Base-by-base conservation (phyloP, 2,329 filamentous ascomycete genomes). In the Sarocladium brachiariae region DNA sequence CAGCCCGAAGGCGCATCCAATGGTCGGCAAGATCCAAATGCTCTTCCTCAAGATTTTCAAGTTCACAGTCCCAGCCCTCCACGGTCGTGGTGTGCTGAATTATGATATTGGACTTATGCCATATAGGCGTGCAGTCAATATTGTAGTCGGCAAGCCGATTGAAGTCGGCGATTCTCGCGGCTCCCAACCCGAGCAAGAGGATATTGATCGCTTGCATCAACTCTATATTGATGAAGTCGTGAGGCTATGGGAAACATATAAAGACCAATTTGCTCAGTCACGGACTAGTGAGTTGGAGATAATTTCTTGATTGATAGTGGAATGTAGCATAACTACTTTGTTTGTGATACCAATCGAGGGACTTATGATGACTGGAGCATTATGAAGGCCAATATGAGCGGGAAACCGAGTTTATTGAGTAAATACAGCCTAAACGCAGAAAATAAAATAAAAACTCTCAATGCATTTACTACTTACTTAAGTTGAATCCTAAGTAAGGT, bases 51-150 rank as follows among this genome's bases (percentile, higher is more conserved):
- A 86, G 58, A 73, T 86, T 5, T 83, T 95, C 74, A 95, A 95
- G 49, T 99, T 96, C 61, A 97, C 93, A 0, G 77, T 97, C 10
- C 91, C 93, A 1, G 78, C 95, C 24, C 86, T 96, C 60, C 90
- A 96, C 65, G 92, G 91, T 2, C 74, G 91, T 23, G 92, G 92
- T 11, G 84, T 97, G 35, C 96, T 97, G 71, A 99, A 99, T 67
- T 97, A 99, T 64, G 93, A 99, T 65, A 89, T 96, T 13, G 93
- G 93, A 3, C 72, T 97, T 60, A 90, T 97, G 88, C 93, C 93
- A 0, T 97, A 96, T 66, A 83, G 93, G 11, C 77, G 84, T 48
- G 85, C 89, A 10, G 73, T 99, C 53, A 93, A 97, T 63, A 81
- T 96, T 45, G 91, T 99, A 11, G 87, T 96, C 13, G 92, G 92